phyloP scores from a whole-genome alignment of 805 yeast genomes.

The Ogataea paraovalis region DNA sequence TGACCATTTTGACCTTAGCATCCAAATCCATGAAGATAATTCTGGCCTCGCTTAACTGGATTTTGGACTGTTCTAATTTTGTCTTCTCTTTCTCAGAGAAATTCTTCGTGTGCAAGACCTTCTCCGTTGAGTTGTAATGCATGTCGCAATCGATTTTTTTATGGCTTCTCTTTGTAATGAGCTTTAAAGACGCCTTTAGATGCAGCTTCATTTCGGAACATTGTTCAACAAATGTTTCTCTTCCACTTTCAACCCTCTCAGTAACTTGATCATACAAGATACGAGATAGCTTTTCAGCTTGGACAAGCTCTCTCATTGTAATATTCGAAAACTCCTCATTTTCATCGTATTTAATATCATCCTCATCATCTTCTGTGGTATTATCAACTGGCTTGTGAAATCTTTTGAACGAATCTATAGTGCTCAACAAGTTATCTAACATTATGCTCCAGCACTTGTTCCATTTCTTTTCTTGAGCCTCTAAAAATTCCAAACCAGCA shows the following conservation, averaged over 20 bases:
- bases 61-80: conserved; percentile 32
- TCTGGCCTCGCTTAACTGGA: conserved; percentile 29
- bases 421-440: conserved; percentile 32
- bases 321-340: conserved; percentile 28
- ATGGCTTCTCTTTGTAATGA: conserved; percentile 42
- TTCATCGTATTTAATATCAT: conserved; percentile 16
- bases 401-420: conserved; percentile 30
- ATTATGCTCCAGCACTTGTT: conserved; percentile 23
- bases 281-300: conserved; percentile 25
- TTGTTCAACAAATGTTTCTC: conserved; percentile 31
- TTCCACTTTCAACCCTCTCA: conserved; percentile 17
- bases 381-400: conserved; percentile 34
- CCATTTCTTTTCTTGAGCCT: conserved; percentile 29
- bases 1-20: conserved; percentile 35
- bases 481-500: conserved; percentile 41
- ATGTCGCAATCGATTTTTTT: conserved; percentile 41
- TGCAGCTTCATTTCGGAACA: conserved; percentile 38
- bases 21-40: conserved; percentile 34
- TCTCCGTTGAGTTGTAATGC: conserved; percentile 35
- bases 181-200: conserved; percentile 34
- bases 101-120: conserved; percentile 31
- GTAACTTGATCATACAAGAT: conserved; percentile 23
- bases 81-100: conserved; percentile 37
- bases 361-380: conserved; percentile 11
- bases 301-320: conserved; percentile 28